phyloP scores from a whole-genome alignment of 2,329 filamentous ascomycete genomes.

The Mariannaea elegans region DNA sequence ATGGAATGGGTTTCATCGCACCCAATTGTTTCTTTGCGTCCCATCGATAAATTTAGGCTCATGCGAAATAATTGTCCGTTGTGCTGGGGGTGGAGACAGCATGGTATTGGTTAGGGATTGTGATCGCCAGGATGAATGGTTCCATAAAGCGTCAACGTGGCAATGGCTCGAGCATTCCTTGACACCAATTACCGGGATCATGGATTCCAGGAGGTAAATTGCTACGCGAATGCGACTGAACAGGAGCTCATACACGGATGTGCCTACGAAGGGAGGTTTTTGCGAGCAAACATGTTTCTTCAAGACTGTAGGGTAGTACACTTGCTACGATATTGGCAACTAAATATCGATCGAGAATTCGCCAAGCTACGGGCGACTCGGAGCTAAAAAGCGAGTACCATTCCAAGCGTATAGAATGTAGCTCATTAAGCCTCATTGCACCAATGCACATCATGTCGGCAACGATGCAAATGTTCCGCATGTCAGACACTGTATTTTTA shows the following conservation, averaged over 20 bases:
- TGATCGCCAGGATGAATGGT: neutral
- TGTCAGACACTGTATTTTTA: constrained; percentile 21
- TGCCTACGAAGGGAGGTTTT: neutral
- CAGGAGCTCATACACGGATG: neutral
- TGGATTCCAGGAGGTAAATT: neutral
- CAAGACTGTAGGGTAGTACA: constrained; percentile 9
- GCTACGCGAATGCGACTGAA: neutral
- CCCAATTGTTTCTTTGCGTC: neutral
- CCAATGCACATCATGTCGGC: neutral
- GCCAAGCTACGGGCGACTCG: neutral
- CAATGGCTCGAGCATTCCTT: constrained; percentile 11
- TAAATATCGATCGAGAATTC: neutral
- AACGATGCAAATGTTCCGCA: constrained; percentile 17
- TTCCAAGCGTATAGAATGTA: neutral
- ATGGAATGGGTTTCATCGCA: too few relatives aligned
- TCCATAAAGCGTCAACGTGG: constrained; percentile 12
- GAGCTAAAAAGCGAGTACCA: neutral
- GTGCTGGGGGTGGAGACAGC: constrained; percentile 3
- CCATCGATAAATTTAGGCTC: constrained; percentile 10
- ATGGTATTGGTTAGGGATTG: neutral
- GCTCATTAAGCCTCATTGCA: constrained; percentile 17
- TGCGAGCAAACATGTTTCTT: neutral
- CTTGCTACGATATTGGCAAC: neutral
- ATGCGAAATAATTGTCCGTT: constrained; percentile 2
- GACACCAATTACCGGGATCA: neutral